Evolutionary conservation across 768 basidiomycete genomes (phyloP), one percentile per base, ranked within the genome.

Genomic region (Rhodotorula toruloides): DNA sequence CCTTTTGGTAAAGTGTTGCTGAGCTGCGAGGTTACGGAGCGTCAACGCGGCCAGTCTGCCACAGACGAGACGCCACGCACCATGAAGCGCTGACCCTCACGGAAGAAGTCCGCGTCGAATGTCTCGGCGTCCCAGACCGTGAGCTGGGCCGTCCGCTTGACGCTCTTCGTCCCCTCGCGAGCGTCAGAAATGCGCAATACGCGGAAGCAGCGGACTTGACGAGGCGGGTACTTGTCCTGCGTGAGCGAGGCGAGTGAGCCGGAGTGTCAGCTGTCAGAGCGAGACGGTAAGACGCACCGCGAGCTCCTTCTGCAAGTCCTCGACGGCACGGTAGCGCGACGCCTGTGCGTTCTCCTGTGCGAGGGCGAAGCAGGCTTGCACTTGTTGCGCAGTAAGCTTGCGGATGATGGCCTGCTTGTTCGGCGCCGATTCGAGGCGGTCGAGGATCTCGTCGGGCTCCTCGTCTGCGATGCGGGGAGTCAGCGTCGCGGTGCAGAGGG

Each of bases 101-200:
- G 76, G 68, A 93, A 84, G 9, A 79, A 67, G 66, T 40, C 84
- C 81, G 55, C 81, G 74, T 58, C 78, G 29, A 87, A 65, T 19
- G 79, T 79, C 8, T 84, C 77, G 3, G 84, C 86, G 73, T 93
- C 89, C 91, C 91, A 94, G 4, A 93, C 83, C 0, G 88, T 93
- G 54, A 97, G 70, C 74, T 89, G 88, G 1, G 86, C 91, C 3
- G 79, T 81, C 43, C 89, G 83, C 58, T 82, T 79, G 13, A 83
- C 79, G 0, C 82, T 81, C 57, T 82, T 79, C 65, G 82, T 81
- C 1, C 74, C 70, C 34, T 84, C 86, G 42, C 81, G 80, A 25
- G 84, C 83, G 74, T 89, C 92, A 69, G 83, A 79, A 22, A 87
- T 81, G 21, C 85, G 79, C 22, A 91, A 74, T 10, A 93, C 84